These are phyloP conservation scores for Fusarium irregulare DNA, from an alignment of 2,329 filamentous ascomycete species.

Conservation along the genomic window DNA sequence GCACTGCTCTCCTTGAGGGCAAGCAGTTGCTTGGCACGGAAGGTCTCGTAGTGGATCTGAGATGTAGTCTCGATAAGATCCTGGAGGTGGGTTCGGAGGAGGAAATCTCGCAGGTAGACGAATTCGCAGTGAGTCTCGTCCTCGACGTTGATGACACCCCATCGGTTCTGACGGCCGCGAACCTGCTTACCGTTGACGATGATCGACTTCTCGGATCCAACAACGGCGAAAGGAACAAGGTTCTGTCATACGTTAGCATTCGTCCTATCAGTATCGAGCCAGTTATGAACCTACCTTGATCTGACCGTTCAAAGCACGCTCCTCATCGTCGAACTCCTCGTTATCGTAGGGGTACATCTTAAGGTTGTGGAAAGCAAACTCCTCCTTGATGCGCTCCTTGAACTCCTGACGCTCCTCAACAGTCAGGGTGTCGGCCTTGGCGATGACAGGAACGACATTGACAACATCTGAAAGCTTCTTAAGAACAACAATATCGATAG, in stretches of 20 bases:
- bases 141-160: constrained; percentile 99
- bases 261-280: neutral
- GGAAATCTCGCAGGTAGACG: constrained; percentile 97
- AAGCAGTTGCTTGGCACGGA: constrained; percentile 98
- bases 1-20: constrained; percentile 98
- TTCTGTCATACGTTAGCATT: constrained; percentile 66
- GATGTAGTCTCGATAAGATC: constrained; percentile 99
- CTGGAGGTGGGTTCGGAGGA: constrained; percentile 97
- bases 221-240: constrained; percentile 96
- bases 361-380: constrained; percentile 99
- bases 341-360: constrained; percentile 99
- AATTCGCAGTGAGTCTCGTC: constrained; percentile 99
- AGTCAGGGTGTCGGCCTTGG: constrained; percentile 96
- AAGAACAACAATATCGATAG: constrained; percentile 98
- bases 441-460: constrained; percentile 98
- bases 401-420: constrained; percentile 95
- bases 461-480: constrained; percentile 99
- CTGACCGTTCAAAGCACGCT: constrained; percentile 89
- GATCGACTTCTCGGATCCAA: constrained; percentile 97
- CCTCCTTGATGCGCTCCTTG: constrained; percentile 99
- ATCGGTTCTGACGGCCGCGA: constrained; percentile 96
- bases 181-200: constrained; percentile 98
- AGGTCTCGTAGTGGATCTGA: constrained; percentile 99
- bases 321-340: constrained; percentile 97
- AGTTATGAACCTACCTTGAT: constrained; percentile 79